A percentile compares a stretch with the other conserved stretches of the same genome.
Conservation (phyloP, 2,329 filamentous ascomycete genomes). For the Calonectria multiphialidica region DNA sequence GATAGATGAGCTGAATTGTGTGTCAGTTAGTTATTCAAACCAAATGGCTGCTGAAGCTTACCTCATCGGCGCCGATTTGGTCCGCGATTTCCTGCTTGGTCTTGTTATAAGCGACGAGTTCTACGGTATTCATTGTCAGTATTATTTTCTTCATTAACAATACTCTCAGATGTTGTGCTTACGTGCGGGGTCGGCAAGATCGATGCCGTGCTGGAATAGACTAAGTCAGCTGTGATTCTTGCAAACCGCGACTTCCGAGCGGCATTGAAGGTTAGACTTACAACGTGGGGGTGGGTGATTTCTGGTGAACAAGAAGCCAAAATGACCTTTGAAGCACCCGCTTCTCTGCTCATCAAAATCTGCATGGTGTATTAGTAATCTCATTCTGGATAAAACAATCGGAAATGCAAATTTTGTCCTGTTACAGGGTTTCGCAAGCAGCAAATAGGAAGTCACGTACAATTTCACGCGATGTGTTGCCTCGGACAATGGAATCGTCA, state of each 20-base stretch:
- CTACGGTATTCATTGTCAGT: conserved; percentile 29
- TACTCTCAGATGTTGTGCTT: conserved; percentile 15
- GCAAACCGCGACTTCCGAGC: no score
- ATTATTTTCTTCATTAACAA: background rate
- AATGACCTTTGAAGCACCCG: conserved; percentile 84
- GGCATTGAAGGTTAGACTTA: conserved; percentile 56
- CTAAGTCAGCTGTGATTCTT: conserved; percentile 14
- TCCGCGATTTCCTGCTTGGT: conserved; percentile 55
- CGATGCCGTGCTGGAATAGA: conserved; percentile 56
- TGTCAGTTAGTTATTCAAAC: no score
- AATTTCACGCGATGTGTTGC: conserved; percentile 74
- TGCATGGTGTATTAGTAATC: conserved; percentile 9
- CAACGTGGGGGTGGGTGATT: conserved; percentile 89
- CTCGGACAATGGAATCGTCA: conserved; percentile 91
- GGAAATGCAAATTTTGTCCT: background rate
- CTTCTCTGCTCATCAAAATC: conserved; percentile 81
- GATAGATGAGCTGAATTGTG: conserved; percentile 63
- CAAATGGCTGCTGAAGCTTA: no score
- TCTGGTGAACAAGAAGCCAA: conserved; percentile 86
- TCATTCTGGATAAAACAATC: no score
- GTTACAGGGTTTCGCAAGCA: background rate
- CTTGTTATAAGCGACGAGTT: conserved; percentile 57
- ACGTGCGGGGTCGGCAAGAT: conserved; percentile 56
- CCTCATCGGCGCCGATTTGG: conserved; percentile 56
- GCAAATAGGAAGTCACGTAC: conserved; percentile 59